Conservation (phyloP, 1,139 yeast genomes). For the Ashbya aceris region DNA sequence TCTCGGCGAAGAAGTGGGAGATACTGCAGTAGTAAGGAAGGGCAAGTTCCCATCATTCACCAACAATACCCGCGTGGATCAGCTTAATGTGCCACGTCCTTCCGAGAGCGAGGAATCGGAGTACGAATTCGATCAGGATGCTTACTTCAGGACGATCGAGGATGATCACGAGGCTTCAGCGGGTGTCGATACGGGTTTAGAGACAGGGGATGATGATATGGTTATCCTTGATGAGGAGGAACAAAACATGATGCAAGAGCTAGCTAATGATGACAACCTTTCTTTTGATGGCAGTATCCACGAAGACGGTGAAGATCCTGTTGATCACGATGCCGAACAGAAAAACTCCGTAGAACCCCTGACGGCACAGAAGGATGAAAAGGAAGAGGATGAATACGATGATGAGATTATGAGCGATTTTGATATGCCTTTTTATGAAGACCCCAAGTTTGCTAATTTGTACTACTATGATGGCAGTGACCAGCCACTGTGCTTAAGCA, state of each 20-base stretch:
- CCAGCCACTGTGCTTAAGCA: constrained; percentile 25
- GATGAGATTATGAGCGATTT: constrained; percentile 29
- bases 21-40: constrained; percentile 11
- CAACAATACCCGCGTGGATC: constrained; percentile 35
- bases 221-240: constrained; percentile 40
- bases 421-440: constrained; percentile 32
- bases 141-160: constrained; percentile 56
- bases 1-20: constrained; percentile 53
- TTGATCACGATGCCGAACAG: constrained; percentile 13
- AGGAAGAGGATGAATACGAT: constrained; percentile 41
- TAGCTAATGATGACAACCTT: constrained; percentile 32
- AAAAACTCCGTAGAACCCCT: constrained; percentile 5
- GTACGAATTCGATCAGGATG: constrained; percentile 67
- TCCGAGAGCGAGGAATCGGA: constrained; percentile 41
- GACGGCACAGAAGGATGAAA: constrained; percentile 19
- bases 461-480: constrained; percentile 28
- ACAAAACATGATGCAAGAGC: constrained; percentile 35
- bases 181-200: constrained; percentile 36
- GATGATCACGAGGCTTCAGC: constrained; percentile 46
- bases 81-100: constrained; percentile 29
- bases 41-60: constrained; percentile 12
- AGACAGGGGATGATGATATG: constrained; percentile 46
- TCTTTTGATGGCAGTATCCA: constrained; percentile 29
- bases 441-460: constrained; percentile 29
- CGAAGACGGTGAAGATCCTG: constrained; percentile 26